Evolutionary conservation across 768 basidiomycete genomes (phyloP).

Genomic region (Amyloporia xantha): DNA sequence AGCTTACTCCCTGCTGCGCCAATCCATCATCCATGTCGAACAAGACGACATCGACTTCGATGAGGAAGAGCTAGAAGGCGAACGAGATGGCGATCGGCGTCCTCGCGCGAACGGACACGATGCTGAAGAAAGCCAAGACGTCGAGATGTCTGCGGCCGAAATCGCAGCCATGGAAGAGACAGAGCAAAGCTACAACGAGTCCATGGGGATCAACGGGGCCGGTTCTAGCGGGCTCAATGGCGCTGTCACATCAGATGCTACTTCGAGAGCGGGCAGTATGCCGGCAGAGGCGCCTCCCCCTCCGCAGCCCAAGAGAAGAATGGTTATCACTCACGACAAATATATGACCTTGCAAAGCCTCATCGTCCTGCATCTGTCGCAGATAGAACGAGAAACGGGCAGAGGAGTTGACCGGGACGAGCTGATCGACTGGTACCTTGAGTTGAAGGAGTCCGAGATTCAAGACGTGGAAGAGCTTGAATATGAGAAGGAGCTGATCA

Average conservation of each 20-base stretch:
- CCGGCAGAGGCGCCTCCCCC: constrained; percentile 16
- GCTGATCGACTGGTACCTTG: constrained; percentile 95
- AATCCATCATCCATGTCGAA: constrained; percentile 99
- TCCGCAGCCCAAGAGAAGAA: constrained; percentile 53
- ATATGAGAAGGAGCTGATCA: constrained; percentile 83
- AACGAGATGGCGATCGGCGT: constrained; percentile 35
- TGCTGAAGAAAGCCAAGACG: constrained; percentile 46
- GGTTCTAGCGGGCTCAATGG: constrained; percentile 25
- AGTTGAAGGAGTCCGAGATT: constrained; percentile 78
- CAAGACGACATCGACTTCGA: constrained; percentile 99
- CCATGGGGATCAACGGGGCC: constrained; percentile 26
- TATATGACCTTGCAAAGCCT: constrained; percentile 88
- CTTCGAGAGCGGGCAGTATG: constrained; percentile 20
- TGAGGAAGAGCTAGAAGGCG: constrained; percentile 71
- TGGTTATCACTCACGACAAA: constrained; percentile 94
- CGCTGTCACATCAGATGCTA: constrained; percentile 13
- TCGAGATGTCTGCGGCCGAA: constrained; percentile 58
- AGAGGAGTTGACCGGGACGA: constrained; percentile 83
- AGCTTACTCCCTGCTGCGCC: constrained; percentile 87
- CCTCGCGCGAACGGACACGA: constrained; percentile 25
- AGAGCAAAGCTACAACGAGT: constrained; percentile 38
- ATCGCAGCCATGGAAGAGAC: constrained; percentile 46
- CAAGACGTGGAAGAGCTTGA: constrained; percentile 83
- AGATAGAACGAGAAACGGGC: constrained; percentile 69
- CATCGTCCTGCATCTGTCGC: constrained; percentile 75